Evolutionary conservation across 129 eudicot genomes (phyloP).

Genomic region (Artemisia annua): DNA sequence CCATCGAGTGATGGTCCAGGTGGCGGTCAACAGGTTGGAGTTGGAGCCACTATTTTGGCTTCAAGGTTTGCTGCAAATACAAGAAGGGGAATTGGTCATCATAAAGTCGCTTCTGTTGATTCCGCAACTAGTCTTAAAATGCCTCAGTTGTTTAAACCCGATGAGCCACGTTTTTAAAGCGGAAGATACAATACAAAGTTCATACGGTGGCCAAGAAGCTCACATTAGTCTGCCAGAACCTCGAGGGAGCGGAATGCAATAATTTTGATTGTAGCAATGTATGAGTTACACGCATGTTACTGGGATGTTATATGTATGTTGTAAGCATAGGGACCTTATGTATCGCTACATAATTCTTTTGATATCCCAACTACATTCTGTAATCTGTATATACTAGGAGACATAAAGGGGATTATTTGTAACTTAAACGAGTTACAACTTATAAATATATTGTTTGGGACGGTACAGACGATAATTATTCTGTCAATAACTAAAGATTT

Average conservation of each 20-base stretch:
- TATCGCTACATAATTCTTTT: constrained; percentile 9
- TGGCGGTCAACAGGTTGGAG: constrained; percentile 39
- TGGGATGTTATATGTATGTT: neutral
- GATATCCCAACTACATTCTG: neutral
- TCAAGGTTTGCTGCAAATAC: constrained; percentile 69
- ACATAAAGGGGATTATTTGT: neutral
- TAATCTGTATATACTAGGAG: constrained; percentile 18
- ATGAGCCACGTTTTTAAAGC: constrained; percentile 73
- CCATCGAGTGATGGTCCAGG: constrained; percentile 25
- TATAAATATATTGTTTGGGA: too few species aligned
- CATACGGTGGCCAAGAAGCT: constrained; percentile 23
- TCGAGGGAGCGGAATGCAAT: neutral
- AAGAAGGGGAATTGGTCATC: constrained; percentile 42
- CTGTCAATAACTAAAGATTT: too few species aligned
- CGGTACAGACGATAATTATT: too few species aligned
- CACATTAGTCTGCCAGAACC: constrained; percentile 20
- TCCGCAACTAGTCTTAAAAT: constrained; percentile 63
- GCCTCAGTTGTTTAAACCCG: constrained; percentile 82
- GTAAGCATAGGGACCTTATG: constrained; percentile 27
- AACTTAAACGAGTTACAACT: neutral
- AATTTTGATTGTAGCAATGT: constrained; percentile 8
- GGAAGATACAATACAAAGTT: constrained; percentile 12
- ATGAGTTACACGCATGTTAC: constrained; percentile 20
- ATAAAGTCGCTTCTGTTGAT: constrained; percentile 37
- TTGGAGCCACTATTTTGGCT: constrained; percentile 73